Percentiles rank a stretch among this genome's conserved stretches.
These are phyloP conservation scores for Calvatia gigantea DNA, from an alignment of 768 basidiomycete genomes.

Conservation along the genomic window DNA sequence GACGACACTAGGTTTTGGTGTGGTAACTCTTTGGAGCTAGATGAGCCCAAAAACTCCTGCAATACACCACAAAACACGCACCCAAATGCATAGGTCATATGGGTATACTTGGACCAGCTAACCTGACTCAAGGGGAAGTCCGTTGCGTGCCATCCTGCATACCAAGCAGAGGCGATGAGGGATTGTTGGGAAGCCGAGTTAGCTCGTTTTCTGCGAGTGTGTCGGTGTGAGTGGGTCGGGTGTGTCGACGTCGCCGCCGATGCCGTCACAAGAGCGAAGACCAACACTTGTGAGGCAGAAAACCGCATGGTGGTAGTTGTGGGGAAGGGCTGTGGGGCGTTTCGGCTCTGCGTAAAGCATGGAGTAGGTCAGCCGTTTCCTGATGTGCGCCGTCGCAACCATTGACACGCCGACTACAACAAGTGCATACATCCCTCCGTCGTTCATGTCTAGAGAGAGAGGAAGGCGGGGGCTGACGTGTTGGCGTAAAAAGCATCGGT, in stretches of 20 bases:
- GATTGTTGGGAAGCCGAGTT: background rate
- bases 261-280: constrained; percentile 13
- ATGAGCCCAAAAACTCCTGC: constrained; percentile 3
- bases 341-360: background rate
- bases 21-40: constrained; percentile 29
- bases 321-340: background rate
- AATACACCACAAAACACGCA: constrained; percentile 27
- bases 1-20: constrained; percentile 31
- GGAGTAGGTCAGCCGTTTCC: background rate
- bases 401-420: background rate
- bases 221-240: constrained; percentile 8
- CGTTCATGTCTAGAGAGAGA: too few relatives aligned
- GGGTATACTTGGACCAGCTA: constrained; percentile 50
- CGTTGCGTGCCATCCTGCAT: constrained; percentile 41
- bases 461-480: too few relatives aligned
- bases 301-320: background rate
- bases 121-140: constrained; percentile 40
- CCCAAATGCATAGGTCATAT: constrained; percentile 62
- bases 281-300: background rate
- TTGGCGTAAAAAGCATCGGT: too few relatives aligned
- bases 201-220: constrained; percentile 10
- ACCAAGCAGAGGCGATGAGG: constrained; percentile 39
- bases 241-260: constrained; percentile 1
- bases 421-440: background rate
- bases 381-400: constrained; percentile 7